Base-by-base conservation (phyloP, 371 early-diverging fungal genomes). In the Lichtheimia corymbifera region DNA sequence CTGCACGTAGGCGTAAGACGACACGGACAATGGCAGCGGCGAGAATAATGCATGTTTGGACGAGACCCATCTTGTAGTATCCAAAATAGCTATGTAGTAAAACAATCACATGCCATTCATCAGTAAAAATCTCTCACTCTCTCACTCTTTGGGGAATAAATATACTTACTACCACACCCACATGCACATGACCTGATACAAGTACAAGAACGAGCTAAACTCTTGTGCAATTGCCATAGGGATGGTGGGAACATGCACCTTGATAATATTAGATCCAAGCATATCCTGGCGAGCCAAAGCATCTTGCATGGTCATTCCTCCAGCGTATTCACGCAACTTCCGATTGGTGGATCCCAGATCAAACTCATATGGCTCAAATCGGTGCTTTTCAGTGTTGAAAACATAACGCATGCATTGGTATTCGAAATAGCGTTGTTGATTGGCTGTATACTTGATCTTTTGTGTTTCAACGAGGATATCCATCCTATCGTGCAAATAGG, bases 351-450 rank as follows among this genome's bases (percentile, higher is more conserved):
- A 64, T 20, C 88, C 90, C 27, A 89, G 70, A 50, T 74, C 68
- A 58, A 83, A 83, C 54, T 66, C 67, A 59, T 73, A 82, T 1
- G 88, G 88, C 55, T 77, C 82, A 65, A 86, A 92, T 35, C 67
- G 65, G 27, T 61, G 65, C 4, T 65, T 64, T 13, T 68, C 64
- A 0, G 66, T 56, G 54, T 88, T 82, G 43, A 69, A 83, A 6
- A 92, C 83, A 68, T 90, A 92, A 43, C 92, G 87, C 44, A 87
- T 83, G 68, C 90, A 88, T 59, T 90, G 89, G 67, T 84, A 87
- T 63, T 85, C 88, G 63, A 92, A 87, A 68, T 81, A 92, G 9
- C 73, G 69, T 1, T 83, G 73, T 6, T 80, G 77, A 9, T 71
- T 67, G 20, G 58, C 61, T 4, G 89, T 87, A 15, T 63, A 49